A percentile compares a stretch with the other conserved stretches of the same genome.
Evolutionary conservation across 1,284 basidiomycete species (phyloP).

Genomic region (Cronartium quercuum): DNA sequence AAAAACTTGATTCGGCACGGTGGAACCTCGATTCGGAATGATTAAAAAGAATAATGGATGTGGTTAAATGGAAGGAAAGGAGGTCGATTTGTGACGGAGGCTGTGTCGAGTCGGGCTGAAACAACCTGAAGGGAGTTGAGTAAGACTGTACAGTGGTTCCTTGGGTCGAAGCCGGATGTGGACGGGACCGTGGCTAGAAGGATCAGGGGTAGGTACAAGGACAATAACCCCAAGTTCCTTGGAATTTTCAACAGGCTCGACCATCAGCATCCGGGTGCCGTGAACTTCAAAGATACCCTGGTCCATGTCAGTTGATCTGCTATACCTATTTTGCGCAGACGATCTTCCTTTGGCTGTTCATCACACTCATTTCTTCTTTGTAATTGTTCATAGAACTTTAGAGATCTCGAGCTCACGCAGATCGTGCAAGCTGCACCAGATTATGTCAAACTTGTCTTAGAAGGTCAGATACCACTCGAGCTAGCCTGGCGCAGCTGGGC

Average conservation of each 20-base stretch:
- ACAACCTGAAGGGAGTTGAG: no score
- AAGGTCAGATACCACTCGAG: constrained; percentile 20
- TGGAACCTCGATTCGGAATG: no score
- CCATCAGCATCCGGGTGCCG: constrained; percentile 9
- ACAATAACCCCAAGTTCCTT: no score
- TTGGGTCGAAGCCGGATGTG: no score
- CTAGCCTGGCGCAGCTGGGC: constrained; percentile 27
- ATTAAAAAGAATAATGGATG: no score
- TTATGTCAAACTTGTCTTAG: constrained; percentile 28
- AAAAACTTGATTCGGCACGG: no score
- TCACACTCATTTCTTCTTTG: neutral
- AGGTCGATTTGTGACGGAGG: no score
- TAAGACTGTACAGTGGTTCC: no score
- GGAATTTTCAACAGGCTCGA: constrained; percentile 25
- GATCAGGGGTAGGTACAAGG: no score
- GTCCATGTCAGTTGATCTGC: neutral
- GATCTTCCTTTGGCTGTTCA: neutral
- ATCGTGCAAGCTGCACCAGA: constrained; percentile 13
- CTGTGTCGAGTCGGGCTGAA: no score
- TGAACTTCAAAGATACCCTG: constrained; percentile 5
- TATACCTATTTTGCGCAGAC: neutral
- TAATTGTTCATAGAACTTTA: constrained; percentile 24
- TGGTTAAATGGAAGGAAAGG: no score
- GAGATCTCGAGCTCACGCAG: constrained; percentile 1
- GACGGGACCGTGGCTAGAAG: no score